Evolutionary conservation across 2,329 filamentous ascomycete genomes (phyloP), one percentile per base, ranked within the genome.

Genomic region (Pochonia chlamydosporia): DNA sequence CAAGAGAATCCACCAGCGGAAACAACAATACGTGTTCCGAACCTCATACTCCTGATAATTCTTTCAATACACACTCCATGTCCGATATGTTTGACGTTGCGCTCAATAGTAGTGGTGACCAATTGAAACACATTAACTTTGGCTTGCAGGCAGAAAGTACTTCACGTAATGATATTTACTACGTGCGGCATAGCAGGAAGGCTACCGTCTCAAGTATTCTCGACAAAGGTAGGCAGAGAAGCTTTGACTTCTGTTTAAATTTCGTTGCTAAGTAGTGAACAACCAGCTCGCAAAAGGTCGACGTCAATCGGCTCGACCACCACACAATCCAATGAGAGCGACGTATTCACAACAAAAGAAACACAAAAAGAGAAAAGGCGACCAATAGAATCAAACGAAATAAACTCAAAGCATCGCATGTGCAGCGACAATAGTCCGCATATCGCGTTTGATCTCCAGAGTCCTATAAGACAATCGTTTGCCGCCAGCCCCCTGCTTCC

Each of bases 381-480:
- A 6, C n/a, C 8, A 33, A 14, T 9, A 20, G 30, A 18, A 37
- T 23, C 13, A 5, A 30, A 23, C n/a, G n/a, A 37, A 18, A 14
- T 13, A 8, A 20, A 25, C 33, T 28, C 16, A 21, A 43, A 21
- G n/a, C 8, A 20, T 13, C 31, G 16, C n/a, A n/a, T 4, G 5
- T n/a, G 5, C 3, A 11, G 24, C n/a, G 30, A 18, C 11, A 18
- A 14, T 16, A 28, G 23, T n/a, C 20, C 20, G 23, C 26, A 23
- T 14, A 10, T 24, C 21, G 24, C 30, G 40, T 11, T 35, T 28
- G 44, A 37, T 23, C 28, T 49, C 13, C 44, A 30, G 24, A 49
- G 48, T 33, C 48, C 48, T 10, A 30, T 47, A 23, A 40, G 21
- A 40, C 44, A 30, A 28, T 49, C 48, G 4, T 46, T 49, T 6